These are phyloP conservation scores for Phytophthora podocarpi DNA, from an alignment of 352 stramenopile species.

Conservation along the genomic window DNA sequence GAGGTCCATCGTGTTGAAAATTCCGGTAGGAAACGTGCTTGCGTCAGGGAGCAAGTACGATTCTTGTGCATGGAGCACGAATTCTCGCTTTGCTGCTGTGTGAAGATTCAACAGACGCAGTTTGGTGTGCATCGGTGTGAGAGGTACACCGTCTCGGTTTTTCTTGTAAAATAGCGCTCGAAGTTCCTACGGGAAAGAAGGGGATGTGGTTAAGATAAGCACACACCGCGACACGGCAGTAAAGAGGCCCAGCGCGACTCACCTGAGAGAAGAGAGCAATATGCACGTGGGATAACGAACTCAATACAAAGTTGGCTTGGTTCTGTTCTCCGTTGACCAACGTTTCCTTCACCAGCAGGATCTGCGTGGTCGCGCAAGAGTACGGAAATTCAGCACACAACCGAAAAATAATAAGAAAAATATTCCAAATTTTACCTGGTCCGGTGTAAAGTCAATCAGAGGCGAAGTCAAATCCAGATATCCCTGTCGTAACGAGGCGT, in stretches of 20 bases:
- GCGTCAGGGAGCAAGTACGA: slow-evolving; percentile 65
- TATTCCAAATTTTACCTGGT: slow-evolving; percentile 54
- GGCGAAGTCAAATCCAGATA: slow-evolving; percentile 84
- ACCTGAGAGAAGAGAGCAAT: slow-evolving; percentile 79
- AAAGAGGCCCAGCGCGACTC: neutral
- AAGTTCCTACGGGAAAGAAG: slow-evolving; percentile 50
- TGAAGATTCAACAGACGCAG: slow-evolving; percentile 76
- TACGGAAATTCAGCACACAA: neutral
- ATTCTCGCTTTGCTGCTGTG: slow-evolving; percentile 69
- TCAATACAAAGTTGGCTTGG: slow-evolving; percentile 89
- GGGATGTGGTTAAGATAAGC: neutral
- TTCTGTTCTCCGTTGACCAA: slow-evolving; percentile 76
- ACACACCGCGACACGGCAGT: neutral
- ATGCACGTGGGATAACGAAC: slow-evolving; percentile 74
- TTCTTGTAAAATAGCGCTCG: slow-evolving; percentile 78
- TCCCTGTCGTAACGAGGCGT: slow-evolving; percentile 79
- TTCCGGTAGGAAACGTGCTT: slow-evolving; percentile 53
- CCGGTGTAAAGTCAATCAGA: slow-evolving; percentile 82
- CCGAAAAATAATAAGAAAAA: neutral
- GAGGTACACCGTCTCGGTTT: slow-evolving; percentile 38
- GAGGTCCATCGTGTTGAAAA: slow-evolving; percentile 85
- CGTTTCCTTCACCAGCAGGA: slow-evolving; percentile 81
- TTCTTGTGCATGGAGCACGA: slow-evolving; percentile 66
- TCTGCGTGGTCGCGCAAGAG: slow-evolving; percentile 36
- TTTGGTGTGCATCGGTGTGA: slow-evolving; percentile 76